Evolutionary conservation across 345 rosid genomes (phyloP), one percentile per base, ranked within the genome.

Genomic region (Brassica cretica): DNA sequence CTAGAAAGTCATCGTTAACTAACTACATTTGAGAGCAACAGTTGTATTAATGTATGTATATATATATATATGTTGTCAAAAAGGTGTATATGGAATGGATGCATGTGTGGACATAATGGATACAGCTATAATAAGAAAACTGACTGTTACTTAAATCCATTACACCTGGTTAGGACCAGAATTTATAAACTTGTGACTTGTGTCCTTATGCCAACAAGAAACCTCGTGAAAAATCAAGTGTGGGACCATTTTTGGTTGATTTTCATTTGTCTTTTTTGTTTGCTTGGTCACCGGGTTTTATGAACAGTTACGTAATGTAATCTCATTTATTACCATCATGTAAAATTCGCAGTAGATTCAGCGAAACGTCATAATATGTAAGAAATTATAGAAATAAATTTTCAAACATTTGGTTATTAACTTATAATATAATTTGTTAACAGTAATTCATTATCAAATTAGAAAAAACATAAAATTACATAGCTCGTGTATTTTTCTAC

Each of bases 181-280:
- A 75, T 59, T 69, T 80, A 56, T 64, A 53, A 69, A 68, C 68
- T 74, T 55, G 46, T 15, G 63, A 63, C 67, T 58, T 79, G 64
- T 75, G 80, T 75, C 83, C 69, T 56, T 39, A 39, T 21, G 56
- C 65, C 46, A 58, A 21, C 49, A 63, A 41, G 71, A 69, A 69
- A 65, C 79, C 75, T 79, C 75, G 75, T 79, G 78, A 66, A 70
- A 74, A 75, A 44, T 15, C 32, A 65, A 59, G 37, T 18, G 71
- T 74, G 78, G 75, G 78, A 14, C 78, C 75, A 33, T 63, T 68
- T 73, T 71, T 37, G 19, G 74, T 79, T 51, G 55, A 30, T 2
- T 59, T 44, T 5, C 32, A 10, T 21, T 21, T 32, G 55, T 46
- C 53, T 44, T 21, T 70, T 35, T 35, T 35, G 8, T 3, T 7